Evolutionary conservation across 2,329 filamentous ascomycete species (phyloP).

Genomic region (Ophiosphaerella herpotricha): DNA sequence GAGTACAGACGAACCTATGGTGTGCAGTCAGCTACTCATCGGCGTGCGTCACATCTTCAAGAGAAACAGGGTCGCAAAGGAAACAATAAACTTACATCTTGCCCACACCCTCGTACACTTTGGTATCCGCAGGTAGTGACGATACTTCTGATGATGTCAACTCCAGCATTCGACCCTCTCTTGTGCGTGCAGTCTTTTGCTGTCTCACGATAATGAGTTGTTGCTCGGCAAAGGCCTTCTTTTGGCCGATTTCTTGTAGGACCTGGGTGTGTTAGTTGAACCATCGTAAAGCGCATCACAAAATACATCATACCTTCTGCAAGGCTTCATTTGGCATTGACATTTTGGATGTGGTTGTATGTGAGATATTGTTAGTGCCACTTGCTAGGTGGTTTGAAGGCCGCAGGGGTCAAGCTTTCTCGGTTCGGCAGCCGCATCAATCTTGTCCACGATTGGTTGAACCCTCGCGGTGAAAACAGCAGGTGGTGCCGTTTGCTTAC

Average conservation of each 20-base stretch:
- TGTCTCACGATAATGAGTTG: conserved; percentile 85
- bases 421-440: conserved; percentile 13
- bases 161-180: conserved; percentile 86
- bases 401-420: conserved; percentile 29
- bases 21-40: background rate
- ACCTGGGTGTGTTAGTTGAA: conserved; percentile 59
- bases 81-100: conserved; percentile 73
- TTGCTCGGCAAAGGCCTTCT: conserved; percentile 85
- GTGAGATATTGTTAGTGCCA: conserved; percentile 6
- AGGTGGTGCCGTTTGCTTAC: background rate
- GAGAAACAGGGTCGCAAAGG: background rate
- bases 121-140: conserved; percentile 73
- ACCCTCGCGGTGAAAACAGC: conserved; percentile 8
- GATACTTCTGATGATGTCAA: conserved; percentile 83
- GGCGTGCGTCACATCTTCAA: background rate
- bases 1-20: conserved; percentile 82
- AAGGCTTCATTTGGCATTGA: conserved; percentile 92
- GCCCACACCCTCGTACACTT: conserved; percentile 91
- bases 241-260: conserved; percentile 90
- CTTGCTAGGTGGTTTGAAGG: conserved; percentile 7
- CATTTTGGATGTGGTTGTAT: conserved; percentile 60
- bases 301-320: conserved; percentile 71
- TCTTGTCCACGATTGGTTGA: conserved; percentile 24
- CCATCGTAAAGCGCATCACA: background rate
- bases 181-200: conserved; percentile 82